These are phyloP conservation scores for Venustampulla echinocandica DNA, from an alignment of 495 filamentous ascomycete species.

Conservation along the genomic window DNA sequence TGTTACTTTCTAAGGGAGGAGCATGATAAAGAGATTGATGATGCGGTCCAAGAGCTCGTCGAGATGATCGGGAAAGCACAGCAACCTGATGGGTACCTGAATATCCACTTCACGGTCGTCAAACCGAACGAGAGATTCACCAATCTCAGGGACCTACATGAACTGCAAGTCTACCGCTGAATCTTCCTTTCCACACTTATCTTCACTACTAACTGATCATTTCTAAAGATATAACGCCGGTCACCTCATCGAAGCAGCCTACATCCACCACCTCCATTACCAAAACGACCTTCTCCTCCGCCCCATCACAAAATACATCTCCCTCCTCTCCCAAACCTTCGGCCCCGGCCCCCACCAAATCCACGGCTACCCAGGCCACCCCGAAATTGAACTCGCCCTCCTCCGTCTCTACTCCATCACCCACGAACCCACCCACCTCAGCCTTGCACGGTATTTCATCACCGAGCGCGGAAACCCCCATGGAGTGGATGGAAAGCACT, in stretches of 20 bases:
- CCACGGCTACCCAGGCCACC: slow-evolving; percentile 52
- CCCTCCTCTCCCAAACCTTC: slow-evolving; percentile 41
- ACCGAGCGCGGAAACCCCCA: slow-evolving; percentile 46
- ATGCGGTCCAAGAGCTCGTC: slow-evolving; percentile 44
- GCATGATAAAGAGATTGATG: slow-evolving; percentile 37
- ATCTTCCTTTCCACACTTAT: background rate
- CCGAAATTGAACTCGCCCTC: slow-evolving; percentile 50
- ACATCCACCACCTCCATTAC: slow-evolving; percentile 43
- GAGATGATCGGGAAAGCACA: slow-evolving; percentile 47
- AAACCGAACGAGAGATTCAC: slow-evolving; percentile 43
- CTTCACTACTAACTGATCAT: no score
- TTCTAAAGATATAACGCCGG: slow-evolving; percentile 46
- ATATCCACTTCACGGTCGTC: slow-evolving; percentile 50
- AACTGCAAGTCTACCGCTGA: slow-evolving; percentile 36
- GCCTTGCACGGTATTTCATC: slow-evolving; percentile 47
- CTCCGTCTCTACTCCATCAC: slow-evolving; percentile 44
- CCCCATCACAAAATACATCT: slow-evolving; percentile 45
- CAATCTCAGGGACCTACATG: slow-evolving; percentile 52
- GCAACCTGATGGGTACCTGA: slow-evolving; percentile 49
- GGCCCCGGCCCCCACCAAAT: slow-evolving; percentile 40
- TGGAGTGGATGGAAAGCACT: slow-evolving; percentile 38
- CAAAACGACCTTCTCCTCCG: slow-evolving; percentile 41
- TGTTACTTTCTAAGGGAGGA: slow-evolving; percentile 45
- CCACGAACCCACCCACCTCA: slow-evolving; percentile 35
- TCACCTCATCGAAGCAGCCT: slow-evolving; percentile 51